These are phyloP conservation scores for Dioszegia aurantiaca DNA, from an alignment of 768 basidiomycete species.

Conservation along the genomic window DNA sequence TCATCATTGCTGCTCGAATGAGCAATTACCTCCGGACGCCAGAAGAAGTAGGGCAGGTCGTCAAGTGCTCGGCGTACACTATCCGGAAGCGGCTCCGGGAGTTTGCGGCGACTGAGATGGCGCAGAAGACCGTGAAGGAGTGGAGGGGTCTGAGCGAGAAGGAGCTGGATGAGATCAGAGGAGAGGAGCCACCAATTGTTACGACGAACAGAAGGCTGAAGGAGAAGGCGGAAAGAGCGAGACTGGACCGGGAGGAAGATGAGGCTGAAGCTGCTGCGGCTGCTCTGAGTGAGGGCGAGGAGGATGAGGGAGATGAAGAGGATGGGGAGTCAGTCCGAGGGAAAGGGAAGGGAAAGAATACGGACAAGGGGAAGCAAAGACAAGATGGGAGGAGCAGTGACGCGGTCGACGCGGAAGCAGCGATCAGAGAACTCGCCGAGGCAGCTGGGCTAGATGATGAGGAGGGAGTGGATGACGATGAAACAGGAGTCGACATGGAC, in stretches of 20 bases:
- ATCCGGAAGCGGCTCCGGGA: slow-evolving; percentile 89
- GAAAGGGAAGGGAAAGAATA: slow-evolving; percentile 16
- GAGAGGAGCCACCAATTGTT: slow-evolving; percentile 39
- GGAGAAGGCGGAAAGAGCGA: slow-evolving; percentile 16
- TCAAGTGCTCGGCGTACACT: slow-evolving; percentile 96
- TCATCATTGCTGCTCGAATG: slow-evolving; percentile 94
- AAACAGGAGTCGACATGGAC: slow-evolving; percentile 20
- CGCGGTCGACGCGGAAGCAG: slow-evolving; percentile 11
- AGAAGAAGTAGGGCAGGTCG: slow-evolving; percentile 96
- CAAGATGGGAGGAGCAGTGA: neutral
- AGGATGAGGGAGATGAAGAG: slow-evolving; percentile 15
- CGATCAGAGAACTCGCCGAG: neutral
- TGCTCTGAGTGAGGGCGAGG: neutral
- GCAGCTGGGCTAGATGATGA: slow-evolving; percentile 34
- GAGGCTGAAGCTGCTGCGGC: slow-evolving; percentile 41
- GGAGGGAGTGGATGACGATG: slow-evolving; percentile 47
- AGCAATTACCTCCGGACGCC: slow-evolving; percentile 91
- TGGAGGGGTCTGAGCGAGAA: slow-evolving; percentile 67
- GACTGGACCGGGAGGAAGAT: slow-evolving; percentile 50
- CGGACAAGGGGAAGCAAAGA: slow-evolving; percentile 7
- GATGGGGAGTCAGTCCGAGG: neutral
- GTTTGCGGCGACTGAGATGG: slow-evolving; percentile 86
- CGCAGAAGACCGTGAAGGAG: slow-evolving; percentile 77
- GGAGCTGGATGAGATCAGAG: slow-evolving; percentile 25
- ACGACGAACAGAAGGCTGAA: slow-evolving; percentile 23